Conservation (phyloP, 306 rosid species). For the Begonia peltatifolia region DNA sequence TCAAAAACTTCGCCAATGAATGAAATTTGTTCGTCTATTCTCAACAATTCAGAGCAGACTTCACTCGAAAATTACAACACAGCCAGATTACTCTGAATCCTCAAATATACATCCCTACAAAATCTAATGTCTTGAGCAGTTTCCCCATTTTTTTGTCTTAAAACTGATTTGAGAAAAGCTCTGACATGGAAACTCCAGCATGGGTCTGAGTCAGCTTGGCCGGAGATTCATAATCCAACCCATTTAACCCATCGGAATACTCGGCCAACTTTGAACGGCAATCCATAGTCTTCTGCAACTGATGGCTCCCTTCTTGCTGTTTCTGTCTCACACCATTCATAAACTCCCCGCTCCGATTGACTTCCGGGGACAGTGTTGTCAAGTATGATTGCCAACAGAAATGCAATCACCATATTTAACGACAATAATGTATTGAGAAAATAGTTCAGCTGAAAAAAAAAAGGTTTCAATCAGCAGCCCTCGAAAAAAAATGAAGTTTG, state of each 20-base stretch:
- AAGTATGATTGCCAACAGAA: conserved; percentile 71
- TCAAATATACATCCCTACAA: conserved; percentile 8
- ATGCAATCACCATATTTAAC: conserved; percentile 78
- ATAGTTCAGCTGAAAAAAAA: conserved; percentile 55
- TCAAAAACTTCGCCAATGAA: too few species aligned
- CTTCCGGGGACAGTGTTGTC: conserved; percentile 98
- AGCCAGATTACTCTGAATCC: conserved; percentile 8
- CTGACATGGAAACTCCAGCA: not conserved
- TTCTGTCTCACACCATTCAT: conserved; percentile 82
- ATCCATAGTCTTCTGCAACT: conserved; percentile 58
- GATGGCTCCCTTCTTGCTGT: conserved; percentile 75
- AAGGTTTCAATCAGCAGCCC: not conserved
- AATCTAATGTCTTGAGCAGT: not conserved
- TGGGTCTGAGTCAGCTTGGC: not conserved
- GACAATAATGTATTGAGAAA: conserved; percentile 66
- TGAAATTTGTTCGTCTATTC: too few species aligned
- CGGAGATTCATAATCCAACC: conserved; percentile 47
- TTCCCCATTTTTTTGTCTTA: conserved; percentile 3
- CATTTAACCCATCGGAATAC: conserved; percentile 94
- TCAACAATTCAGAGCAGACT: too few species aligned
- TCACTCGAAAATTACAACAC: conserved; percentile 6
- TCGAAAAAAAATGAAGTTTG: not conserved
- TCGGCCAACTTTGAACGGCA: conserved; percentile 78
- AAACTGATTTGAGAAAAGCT: not conserved
- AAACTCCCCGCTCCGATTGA: conserved; percentile 86